Percentiles rank a stretch among this genome's conserved stretches.
These are phyloP conservation scores for Talaromyces atroroseus DNA, from an alignment of 2,329 filamentous ascomycete species.

Conservation along the genomic window DNA sequence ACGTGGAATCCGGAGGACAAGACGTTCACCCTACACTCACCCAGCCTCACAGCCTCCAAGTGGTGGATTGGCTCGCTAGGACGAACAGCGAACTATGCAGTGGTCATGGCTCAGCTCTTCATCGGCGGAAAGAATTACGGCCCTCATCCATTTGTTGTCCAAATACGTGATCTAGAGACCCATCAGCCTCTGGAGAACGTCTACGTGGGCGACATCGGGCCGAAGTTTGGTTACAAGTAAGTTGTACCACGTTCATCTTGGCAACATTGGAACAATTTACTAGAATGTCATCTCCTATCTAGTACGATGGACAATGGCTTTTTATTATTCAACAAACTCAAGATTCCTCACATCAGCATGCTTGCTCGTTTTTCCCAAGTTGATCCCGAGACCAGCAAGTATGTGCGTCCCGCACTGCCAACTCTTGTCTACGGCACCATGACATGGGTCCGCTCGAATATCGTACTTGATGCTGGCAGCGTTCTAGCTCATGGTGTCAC, in stretches of 20 bases:
- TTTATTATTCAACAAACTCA: conserved; percentile 70
- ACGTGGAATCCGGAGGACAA: conserved; percentile 69
- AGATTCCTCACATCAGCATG: conserved; percentile 70
- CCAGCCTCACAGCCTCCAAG: conserved; percentile 68
- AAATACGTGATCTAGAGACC: conserved; percentile 64
- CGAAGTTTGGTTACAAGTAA: conserved; percentile 52
- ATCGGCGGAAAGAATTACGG: conserved; percentile 64
- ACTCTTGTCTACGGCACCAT: conserved; percentile 10
- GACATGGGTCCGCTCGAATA: conserved; percentile 9
- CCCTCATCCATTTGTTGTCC: conserved; percentile 73
- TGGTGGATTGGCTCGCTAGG: conserved; percentile 83
- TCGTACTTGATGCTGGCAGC: conserved; percentile 7
- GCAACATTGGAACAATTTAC: no score
- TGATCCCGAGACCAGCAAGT: not conserved
- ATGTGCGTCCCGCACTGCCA: not conserved
- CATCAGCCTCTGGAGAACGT: conserved; percentile 64
- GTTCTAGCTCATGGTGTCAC: conserved; percentile 10
- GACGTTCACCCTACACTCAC: conserved; percentile 70
- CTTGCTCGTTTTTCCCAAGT: conserved; percentile 40
- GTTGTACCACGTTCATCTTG: not conserved
- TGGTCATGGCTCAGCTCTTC: conserved; percentile 72
- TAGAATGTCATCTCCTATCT: no score
- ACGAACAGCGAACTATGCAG: conserved; percentile 68
- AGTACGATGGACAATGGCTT: conserved; percentile 55
- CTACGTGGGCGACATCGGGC: conserved; percentile 59